Evolutionary conservation across 2,329 filamentous ascomycete genomes (phyloP).

Genomic region (Apiospora rasikravindrae): DNA sequence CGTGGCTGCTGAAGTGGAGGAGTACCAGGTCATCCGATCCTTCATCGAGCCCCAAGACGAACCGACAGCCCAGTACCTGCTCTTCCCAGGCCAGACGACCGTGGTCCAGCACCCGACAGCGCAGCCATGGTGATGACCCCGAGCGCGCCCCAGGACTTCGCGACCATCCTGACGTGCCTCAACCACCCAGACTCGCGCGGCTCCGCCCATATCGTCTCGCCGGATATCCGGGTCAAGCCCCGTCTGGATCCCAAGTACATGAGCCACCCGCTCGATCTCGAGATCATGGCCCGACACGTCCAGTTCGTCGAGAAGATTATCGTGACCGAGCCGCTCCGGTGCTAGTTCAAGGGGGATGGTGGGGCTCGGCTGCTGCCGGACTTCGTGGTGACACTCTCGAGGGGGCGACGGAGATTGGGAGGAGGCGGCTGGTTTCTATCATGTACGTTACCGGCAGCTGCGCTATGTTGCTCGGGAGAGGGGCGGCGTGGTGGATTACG

Average conservation of each 20-base stretch:
- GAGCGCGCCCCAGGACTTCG: slow-evolving; percentile 51
- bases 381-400: slow-evolving; percentile 36
- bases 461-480: slow-evolving; percentile 31
- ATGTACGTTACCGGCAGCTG: slow-evolving; percentile 57
- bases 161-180: slow-evolving; percentile 62
- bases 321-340: slow-evolving; percentile 46
- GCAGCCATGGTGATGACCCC: neutral
- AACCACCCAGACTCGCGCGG: slow-evolving; percentile 68
- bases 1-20: slow-evolving; percentile 7
- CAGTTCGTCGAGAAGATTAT: slow-evolving; percentile 46
- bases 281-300: slow-evolving; percentile 51
- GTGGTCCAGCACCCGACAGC: slow-evolving; percentile 22
- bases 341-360: slow-evolving; percentile 45
- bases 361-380: neutral
- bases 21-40: slow-evolving; percentile 33
- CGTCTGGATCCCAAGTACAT: slow-evolving; percentile 64
- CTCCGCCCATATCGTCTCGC: slow-evolving; percentile 59
- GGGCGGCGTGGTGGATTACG: slow-evolving; percentile 28
- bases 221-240: slow-evolving; percentile 47
- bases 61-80: slow-evolving; percentile 22
- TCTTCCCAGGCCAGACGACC: slow-evolving; percentile 37
- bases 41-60: slow-evolving; percentile 33
- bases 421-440: slow-evolving; percentile 41
- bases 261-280: slow-evolving; percentile 60
- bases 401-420: slow-evolving; percentile 42